phyloP scores from a whole-genome alignment of 768 basidiomycete genomes.

The Lyophyllum shimeji region DNA sequence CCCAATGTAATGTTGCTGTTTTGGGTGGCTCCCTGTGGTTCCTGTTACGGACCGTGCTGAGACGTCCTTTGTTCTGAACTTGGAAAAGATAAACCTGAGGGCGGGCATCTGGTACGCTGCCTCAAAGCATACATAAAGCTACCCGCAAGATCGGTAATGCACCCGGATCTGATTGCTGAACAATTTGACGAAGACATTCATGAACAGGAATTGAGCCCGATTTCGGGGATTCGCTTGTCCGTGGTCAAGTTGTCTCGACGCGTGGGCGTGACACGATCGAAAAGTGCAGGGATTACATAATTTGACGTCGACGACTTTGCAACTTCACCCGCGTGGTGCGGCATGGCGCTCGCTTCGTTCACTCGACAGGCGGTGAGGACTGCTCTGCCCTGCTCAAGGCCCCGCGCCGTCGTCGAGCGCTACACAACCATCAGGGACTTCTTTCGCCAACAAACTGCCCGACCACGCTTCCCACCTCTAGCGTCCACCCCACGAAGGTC shows the following conservation, averaged over 20 bases:
- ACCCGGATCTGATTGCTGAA: no score
- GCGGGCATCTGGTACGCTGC: constrained; percentile 44
- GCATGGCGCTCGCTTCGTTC: constrained; percentile 10
- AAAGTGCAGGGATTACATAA: no score
- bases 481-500: not conserved
- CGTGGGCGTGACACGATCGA: not conserved
- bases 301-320: no score
- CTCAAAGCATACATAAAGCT: not conserved
- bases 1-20: not conserved
- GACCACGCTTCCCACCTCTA: not conserved
- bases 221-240: no score
- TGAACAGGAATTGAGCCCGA: no score
- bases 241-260: no score
- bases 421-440: constrained; percentile 60
- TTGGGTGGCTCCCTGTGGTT: no score
- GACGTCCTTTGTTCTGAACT: constrained; percentile 38
- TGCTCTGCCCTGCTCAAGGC: constrained; percentile 3
- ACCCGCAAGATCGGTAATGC: no score
- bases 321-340: no score
- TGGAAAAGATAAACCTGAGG: constrained; percentile 58
- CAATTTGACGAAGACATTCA: no score
- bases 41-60: not conserved
- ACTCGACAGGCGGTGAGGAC: constrained; percentile 5
- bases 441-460: constrained; percentile 39
- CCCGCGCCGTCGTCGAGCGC: constrained; percentile 44